These are phyloP conservation scores for Setaria italica DNA, from an alignment of 202 grass and related monocot species.

Conservation along the genomic window DNA sequence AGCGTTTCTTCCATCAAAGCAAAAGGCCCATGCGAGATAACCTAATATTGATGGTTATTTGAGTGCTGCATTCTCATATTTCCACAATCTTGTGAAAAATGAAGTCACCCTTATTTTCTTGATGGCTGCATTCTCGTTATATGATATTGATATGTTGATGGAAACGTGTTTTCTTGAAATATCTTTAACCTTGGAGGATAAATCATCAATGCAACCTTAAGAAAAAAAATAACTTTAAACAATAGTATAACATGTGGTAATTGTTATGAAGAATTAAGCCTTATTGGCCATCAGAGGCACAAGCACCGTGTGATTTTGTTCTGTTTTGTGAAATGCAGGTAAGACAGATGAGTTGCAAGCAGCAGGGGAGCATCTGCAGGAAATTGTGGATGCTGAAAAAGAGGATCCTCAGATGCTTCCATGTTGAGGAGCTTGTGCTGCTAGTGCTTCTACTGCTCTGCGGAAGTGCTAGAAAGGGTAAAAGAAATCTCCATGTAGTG, in stretches of 20 bases:
- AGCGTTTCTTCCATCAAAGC: not conserved
- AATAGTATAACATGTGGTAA: no score
- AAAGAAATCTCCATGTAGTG: not conserved
- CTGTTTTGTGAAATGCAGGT: not conserved
- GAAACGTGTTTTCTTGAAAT: no score
- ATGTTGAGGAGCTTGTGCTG: not conserved
- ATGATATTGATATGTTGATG: not conserved
- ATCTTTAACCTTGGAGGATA: no score
- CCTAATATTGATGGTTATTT: not conserved
- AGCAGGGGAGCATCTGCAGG: no score
- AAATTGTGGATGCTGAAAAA: no score
- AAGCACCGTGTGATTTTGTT: not conserved
- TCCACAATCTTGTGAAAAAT: not conserved
- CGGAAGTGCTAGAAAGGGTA: not conserved
- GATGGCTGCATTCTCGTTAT: no score
- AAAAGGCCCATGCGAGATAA: not conserved
- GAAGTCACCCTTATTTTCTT: no score
- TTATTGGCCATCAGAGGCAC: not conserved
- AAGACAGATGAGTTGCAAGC: no score
- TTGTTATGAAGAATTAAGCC: no score
- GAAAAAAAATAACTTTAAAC: not conserved
- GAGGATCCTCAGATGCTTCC: no score
- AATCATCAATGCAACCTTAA: not conserved
- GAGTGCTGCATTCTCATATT: not conserved
- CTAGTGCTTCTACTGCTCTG: not conserved